A percentile compares a stretch with the other conserved stretches of the same genome.
Evolutionary conservation across 257 asterid species (phyloP).

Genomic region (Scutellaria minor): DNA sequence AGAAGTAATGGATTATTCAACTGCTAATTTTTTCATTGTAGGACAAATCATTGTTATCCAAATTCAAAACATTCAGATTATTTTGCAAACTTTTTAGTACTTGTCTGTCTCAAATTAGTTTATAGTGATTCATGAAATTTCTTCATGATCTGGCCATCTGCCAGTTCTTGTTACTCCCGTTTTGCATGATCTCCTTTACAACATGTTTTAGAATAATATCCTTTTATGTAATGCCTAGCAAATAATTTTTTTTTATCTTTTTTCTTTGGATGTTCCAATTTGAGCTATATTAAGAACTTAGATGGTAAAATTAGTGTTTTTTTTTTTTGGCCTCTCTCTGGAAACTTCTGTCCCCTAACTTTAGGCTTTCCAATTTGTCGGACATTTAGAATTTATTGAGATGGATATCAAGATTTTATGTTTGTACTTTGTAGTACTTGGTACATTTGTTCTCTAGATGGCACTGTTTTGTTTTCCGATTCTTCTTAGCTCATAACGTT

Average conservation of each 20-base stretch:
- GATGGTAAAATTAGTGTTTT: no score
- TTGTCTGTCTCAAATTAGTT: conserved; percentile 17
- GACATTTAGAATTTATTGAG: conserved; percentile 25
- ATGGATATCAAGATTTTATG: background rate
- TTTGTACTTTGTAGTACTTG: background rate
- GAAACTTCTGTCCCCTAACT: background rate
- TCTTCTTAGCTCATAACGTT: conserved; percentile 1
- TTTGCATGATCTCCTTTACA: background rate
- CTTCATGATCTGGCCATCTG: background rate
- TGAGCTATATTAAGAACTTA: no score
- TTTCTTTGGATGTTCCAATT: no score
- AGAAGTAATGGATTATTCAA: conserved; percentile 8
- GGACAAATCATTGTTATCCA: conserved; percentile 22
- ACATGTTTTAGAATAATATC: no score
- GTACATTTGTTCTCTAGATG: background rate
- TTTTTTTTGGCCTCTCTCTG: background rate
- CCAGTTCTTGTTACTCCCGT: background rate
- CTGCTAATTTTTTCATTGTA: background rate
- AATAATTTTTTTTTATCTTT: no score
- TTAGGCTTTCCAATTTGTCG: background rate
- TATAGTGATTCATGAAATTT: conserved; percentile 28
- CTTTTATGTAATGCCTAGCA: no score
- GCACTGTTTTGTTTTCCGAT: conserved; percentile 22
- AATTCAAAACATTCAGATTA: conserved; percentile 6
- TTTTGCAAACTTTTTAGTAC: background rate